These are phyloP conservation scores for Maudiozyma barnettii DNA, from an alignment of 805 yeast species.

Conservation along the genomic window DNA sequence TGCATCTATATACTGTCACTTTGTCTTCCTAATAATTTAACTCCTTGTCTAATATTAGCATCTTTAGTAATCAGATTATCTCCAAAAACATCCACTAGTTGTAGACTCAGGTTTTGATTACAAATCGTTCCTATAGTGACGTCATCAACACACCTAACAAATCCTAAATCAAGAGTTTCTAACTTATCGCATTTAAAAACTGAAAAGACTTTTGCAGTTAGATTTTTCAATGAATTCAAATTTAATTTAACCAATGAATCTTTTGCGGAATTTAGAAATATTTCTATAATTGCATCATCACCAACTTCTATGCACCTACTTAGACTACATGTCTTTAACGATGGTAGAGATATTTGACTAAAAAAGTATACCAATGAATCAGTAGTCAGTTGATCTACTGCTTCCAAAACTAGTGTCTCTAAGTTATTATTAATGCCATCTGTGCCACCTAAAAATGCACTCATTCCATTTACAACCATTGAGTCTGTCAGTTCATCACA, in stretches of 20 bases:
- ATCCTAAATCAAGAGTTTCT: conserved; percentile 66
- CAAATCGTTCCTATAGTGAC: conserved; percentile 49
- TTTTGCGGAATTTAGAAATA: conserved; percentile 49
- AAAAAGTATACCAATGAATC: conserved; percentile 57
- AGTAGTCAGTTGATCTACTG: conserved; percentile 57
- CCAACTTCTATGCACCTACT: conserved; percentile 58
- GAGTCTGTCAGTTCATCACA: conserved; percentile 65
- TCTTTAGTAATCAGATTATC: conserved; percentile 54
- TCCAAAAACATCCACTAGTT: conserved; percentile 73
- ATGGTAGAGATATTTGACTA: conserved; percentile 37
- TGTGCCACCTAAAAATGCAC: conserved; percentile 42
- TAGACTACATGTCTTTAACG: conserved; percentile 51
- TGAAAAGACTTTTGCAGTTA: conserved; percentile 44
- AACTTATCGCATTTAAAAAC: conserved; percentile 48
- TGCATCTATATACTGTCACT: conserved; percentile 42
- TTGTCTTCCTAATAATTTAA: conserved; percentile 66
- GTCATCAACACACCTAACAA: conserved; percentile 70
- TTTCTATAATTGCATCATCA: conserved; percentile 50
- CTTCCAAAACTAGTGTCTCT: conserved; percentile 47
- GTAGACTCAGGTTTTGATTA: conserved; percentile 49
- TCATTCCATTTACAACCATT: conserved; percentile 46
- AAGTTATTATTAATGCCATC: conserved; percentile 22
- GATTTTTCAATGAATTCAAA: conserved; percentile 58
- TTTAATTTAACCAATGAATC: conserved; percentile 59
- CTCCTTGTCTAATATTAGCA: conserved; percentile 42